phyloP scores from a whole-genome alignment of 306 rosid genomes.

The Rosa lucieae region DNA sequence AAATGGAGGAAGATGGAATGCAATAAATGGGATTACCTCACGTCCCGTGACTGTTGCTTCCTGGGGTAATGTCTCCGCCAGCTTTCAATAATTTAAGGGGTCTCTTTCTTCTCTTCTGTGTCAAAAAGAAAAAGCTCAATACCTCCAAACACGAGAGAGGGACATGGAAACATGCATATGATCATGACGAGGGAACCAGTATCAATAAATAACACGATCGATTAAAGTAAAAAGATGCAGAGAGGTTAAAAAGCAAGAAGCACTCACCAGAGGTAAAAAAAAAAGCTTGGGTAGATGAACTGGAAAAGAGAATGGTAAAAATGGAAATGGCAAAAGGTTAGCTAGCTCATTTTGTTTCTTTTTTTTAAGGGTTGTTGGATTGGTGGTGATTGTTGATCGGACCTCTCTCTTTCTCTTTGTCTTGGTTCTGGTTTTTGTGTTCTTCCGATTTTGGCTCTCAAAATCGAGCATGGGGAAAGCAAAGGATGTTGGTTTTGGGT shows the following conservation, averaged over 20 bases:
- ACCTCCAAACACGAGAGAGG: slow-evolving; percentile 9
- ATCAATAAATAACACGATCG: background rate
- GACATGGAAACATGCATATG: slow-evolving; percentile 5
- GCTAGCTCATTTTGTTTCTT: background rate
- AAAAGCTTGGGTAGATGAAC: background rate
- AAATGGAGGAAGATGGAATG: background rate
- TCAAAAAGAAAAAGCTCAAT: background rate
- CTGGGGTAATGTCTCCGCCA: slow-evolving; percentile 4
- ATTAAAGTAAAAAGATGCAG: background rate
- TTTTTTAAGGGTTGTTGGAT: background rate
- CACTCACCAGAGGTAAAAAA: background rate
- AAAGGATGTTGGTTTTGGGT: background rate
- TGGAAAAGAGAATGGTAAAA: background rate
- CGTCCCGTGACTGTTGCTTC: slow-evolving; percentile 25
- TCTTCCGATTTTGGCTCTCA: background rate
- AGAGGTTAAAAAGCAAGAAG: background rate
- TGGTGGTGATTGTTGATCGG: slow-evolving; percentile 20
- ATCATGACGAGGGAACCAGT: background rate
- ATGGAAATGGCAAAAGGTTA: background rate
- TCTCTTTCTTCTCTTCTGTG: background rate
- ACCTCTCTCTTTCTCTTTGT: background rate
- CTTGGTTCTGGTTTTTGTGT: background rate
- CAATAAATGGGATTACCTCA: slow-evolving; percentile 30
- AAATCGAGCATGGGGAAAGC: background rate
- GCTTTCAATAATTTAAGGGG: slow-evolving; percentile 7